Conservation (phyloP, 129 eudicot species). For the Flaveria linearis region DNA sequence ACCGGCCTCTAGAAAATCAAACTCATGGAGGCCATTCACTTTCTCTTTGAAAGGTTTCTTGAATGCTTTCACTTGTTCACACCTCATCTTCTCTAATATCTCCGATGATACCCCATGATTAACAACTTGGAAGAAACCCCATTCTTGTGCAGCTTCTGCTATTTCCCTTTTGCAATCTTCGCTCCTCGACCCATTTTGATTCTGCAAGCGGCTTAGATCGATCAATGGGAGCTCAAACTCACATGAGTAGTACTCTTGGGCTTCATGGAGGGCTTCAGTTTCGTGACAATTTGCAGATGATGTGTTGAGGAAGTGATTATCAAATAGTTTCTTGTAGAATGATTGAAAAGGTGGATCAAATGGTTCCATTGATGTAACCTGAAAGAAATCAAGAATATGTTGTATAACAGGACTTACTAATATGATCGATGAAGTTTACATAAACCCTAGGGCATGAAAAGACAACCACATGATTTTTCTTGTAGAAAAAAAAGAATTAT, state of each 20-base stretch:
- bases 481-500: not conserved
- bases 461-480: slow-evolving; percentile 11
- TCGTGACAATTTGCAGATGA: not conserved
- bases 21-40: slow-evolving; percentile 27
- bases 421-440: not conserved
- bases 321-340: slow-evolving; percentile 55
- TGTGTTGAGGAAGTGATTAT: not conserved
- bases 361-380: slow-evolving; percentile 3
- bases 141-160: slow-evolving; percentile 70
- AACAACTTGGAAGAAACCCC: slow-evolving; percentile 86
- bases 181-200: slow-evolving; percentile 35
- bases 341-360: slow-evolving; percentile 43
- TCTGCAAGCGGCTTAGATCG: slow-evolving; percentile 49
- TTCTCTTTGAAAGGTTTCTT: slow-evolving; percentile 63
- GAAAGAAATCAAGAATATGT: not conserved
- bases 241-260: slow-evolving; percentile 25
- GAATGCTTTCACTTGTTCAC: slow-evolving; percentile 59
- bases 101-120: slow-evolving; percentile 66
- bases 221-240: slow-evolving; percentile 66
- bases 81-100: slow-evolving; percentile 54
- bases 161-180: slow-evolving; percentile 60
- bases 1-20: slow-evolving; percentile 44
- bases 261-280: slow-evolving; percentile 21
- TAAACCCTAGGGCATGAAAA: slow-evolving; percentile 7
- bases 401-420: not conserved